Evolutionary conservation across 2,329 filamentous ascomycete genomes (phyloP).

Genomic region (Fusarium subtropicale): DNA sequence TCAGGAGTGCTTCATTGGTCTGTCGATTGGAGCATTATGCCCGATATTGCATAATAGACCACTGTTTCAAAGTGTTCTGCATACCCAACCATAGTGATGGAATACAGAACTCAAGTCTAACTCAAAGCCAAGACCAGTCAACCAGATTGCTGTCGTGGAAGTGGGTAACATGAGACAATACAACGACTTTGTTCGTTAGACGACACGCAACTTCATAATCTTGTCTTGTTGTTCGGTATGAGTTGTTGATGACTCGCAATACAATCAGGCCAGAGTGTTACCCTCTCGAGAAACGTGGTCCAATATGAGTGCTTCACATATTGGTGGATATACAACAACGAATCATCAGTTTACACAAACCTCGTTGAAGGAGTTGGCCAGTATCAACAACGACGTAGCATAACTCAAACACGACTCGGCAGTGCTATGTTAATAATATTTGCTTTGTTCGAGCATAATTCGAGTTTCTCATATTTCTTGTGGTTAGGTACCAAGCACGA

Average conservation of each 20-base stretch:
- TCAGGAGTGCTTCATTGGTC: background rate
- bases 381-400: background rate
- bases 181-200: background rate
- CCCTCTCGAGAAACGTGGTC: slow-evolving; percentile 4
- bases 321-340: slow-evolving; percentile 2
- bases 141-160: background rate
- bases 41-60: background rate
- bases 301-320: slow-evolving; percentile 4
- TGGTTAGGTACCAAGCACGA: background rate
- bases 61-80: background rate
- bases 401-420: background rate
- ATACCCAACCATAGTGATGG: background rate
- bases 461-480: background rate
- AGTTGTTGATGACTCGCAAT: slow-evolving; percentile 1
- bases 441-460: background rate
- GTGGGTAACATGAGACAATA: background rate
- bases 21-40: background rate
- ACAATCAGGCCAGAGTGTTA: slow-evolving; percentile 8
- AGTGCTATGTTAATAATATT: background rate
- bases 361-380: background rate
- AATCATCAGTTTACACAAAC: slow-evolving; percentile 1
- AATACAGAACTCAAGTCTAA: background rate
- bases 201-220: background rate
- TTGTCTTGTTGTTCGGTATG: slow-evolving; percentile 4
- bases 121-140: background rate